phyloP scores from a whole-genome alignment of 1,284 basidiomycete species.

The Pascua sp. region DNA sequence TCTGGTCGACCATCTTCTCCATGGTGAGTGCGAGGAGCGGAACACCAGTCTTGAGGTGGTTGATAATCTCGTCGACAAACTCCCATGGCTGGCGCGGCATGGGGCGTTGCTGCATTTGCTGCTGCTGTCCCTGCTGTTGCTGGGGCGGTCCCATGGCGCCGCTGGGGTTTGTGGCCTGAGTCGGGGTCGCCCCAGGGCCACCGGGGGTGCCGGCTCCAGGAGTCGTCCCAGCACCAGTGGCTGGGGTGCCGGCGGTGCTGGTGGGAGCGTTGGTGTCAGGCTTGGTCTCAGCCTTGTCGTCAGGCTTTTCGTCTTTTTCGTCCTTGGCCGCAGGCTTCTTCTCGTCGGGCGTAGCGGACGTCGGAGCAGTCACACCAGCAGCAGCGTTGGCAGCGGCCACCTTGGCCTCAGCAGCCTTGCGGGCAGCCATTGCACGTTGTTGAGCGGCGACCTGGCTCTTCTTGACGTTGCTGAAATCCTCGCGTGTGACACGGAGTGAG shows the following conservation, averaged over 20 bases:
- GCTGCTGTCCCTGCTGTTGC: constrained; percentile 38
- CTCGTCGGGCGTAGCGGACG: constrained; percentile 44
- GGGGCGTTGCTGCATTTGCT: constrained; percentile 11
- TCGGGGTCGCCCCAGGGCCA: constrained; percentile 39
- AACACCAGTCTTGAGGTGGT: constrained; percentile 93
- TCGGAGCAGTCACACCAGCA: constrained; percentile 39
- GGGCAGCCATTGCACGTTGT: constrained; percentile 14
- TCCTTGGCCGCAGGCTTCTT: constrained; percentile 21
- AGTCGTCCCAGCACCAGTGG: constrained; percentile 10
- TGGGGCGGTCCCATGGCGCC: constrained; percentile 33
- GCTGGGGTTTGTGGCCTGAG: constrained; percentile 18
- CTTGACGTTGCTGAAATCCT: constrained; percentile 65
- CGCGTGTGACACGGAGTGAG: constrained; percentile 83
- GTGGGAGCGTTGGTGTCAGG: constrained; percentile 17
- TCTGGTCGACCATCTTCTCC: constrained; percentile 97
- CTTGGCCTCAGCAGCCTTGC: constrained; percentile 32
- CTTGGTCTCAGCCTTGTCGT: constrained; percentile 12
- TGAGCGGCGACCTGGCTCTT: constrained; percentile 32
- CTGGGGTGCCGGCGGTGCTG: constrained; percentile 16
- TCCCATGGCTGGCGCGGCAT: constrained; percentile 73
- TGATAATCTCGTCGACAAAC: constrained; percentile 88
- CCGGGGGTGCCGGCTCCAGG: constrained; percentile 23
- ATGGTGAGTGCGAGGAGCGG: constrained; percentile 90
- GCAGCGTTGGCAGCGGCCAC: constrained; percentile 47
- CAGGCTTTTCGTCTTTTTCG: constrained; percentile 26